Conservation (phyloP, 2,329 filamentous ascomycete genomes). For the Ambrosiella cleistominuta region DNA sequence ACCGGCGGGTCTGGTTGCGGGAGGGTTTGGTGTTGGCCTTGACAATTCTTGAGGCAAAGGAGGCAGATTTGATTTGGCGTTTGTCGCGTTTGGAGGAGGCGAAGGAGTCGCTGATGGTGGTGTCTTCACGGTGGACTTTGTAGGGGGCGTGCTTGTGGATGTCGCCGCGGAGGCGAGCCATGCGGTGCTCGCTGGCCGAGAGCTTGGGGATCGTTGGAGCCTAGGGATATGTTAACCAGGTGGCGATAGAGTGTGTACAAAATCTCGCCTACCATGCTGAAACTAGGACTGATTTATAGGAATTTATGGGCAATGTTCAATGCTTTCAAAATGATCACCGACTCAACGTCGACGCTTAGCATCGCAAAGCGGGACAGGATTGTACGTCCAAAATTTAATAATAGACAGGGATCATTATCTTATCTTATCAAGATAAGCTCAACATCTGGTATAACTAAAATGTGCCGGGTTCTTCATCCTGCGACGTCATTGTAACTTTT, state of each 20-base stretch:
- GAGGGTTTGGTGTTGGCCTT: constrained; percentile 38
- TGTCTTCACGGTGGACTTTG: constrained; percentile 34
- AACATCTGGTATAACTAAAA: constrained; percentile 5
- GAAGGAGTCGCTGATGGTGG: constrained; percentile 39
- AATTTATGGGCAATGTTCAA: no score
- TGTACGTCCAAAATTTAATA: not conserved
- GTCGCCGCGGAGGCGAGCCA: constrained; percentile 30
- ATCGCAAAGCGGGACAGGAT: no score
- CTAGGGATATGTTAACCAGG: constrained; percentile 6
- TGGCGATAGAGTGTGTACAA: not conserved
- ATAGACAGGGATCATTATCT: constrained; percentile 6
- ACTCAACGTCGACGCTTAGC: no score
- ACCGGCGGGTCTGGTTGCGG: constrained; percentile 39
- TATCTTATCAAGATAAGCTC: constrained; percentile 5
- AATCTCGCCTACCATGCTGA: no score
- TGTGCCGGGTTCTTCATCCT: constrained; percentile 3
- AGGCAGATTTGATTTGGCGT: constrained; percentile 61
- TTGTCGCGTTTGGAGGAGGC: constrained; percentile 67
- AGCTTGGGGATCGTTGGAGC: constrained; percentile 29
- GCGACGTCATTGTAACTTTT: constrained; percentile 12
- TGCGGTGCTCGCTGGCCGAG: constrained; percentile 38
- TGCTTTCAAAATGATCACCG: no score
- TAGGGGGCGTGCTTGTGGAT: constrained; percentile 33
- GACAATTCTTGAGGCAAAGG: constrained; percentile 60
- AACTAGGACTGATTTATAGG: no score